phyloP scores from a whole-genome alignment of 805 yeast species.

The Wickerhamiella nectarea region DNA sequence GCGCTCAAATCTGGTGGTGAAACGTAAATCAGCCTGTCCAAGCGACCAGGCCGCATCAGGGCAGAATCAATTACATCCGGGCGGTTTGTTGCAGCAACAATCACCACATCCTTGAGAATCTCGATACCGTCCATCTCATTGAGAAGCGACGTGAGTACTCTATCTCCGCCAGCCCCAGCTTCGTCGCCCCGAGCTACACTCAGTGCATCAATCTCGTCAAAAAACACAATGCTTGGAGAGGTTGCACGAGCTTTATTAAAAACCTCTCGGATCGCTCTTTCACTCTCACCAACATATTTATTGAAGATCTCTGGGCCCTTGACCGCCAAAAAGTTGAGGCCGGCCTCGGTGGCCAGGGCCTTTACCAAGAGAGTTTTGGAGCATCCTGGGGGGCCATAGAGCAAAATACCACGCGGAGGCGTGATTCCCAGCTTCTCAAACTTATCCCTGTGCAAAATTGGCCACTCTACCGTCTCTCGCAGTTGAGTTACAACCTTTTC shows the following conservation, averaged over 20 bases:
- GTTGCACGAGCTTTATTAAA: constrained; percentile 91
- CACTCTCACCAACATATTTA: constrained; percentile 93
- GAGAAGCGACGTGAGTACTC: constrained; percentile 77
- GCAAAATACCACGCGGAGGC: constrained; percentile 84
- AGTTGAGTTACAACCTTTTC: constrained; percentile 65
- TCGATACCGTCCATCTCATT: constrained; percentile 98
- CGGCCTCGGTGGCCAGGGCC: constrained; percentile 91
- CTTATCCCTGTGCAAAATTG: constrained; percentile 67
- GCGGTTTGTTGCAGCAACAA: constrained; percentile 91
- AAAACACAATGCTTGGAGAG: constrained; percentile 83
- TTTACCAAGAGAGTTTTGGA: constrained; percentile 91
- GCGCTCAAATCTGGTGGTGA: constrained; percentile 82
- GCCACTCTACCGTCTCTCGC: constrained; percentile 83
- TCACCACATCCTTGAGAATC: constrained; percentile 80
- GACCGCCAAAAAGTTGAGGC: constrained; percentile 82
- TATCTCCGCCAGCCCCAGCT: constrained; percentile 46
- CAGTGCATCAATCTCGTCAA: constrained; percentile 93
- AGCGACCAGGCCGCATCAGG: constrained; percentile 83
- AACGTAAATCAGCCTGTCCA: constrained; percentile 86
- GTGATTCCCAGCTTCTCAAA: constrained; percentile 65
- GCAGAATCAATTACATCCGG: constrained; percentile 93
- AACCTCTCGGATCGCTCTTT: constrained; percentile 81
- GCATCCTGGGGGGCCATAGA: constrained; percentile 98
- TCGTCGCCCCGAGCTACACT: constrained; percentile 48
- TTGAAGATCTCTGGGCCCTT: constrained; percentile 95